A percentile compares a stretch with the other conserved stretches of the same genome.
Conservation (phyloP, 2,329 filamentous ascomycete species). For the Penicillium oxalicum region DNA sequence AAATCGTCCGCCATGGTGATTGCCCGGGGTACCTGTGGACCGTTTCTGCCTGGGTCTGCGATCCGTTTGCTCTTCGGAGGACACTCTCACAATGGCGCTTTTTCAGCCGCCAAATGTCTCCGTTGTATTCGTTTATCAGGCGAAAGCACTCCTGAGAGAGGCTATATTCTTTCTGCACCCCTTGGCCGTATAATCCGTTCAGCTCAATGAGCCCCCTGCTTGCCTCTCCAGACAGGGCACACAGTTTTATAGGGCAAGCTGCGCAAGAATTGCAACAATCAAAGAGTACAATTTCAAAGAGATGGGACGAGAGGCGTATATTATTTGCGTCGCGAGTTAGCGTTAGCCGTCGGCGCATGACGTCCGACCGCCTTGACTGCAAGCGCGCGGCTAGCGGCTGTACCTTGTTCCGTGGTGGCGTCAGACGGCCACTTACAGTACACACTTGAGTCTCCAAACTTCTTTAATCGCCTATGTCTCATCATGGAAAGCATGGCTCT, state of each 20-base stretch:
- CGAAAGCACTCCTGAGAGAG: constrained; percentile 14
- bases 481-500: constrained; percentile 24
- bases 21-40: constrained; percentile 2
- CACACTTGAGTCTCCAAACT: not conserved
- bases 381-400: constrained; percentile 28
- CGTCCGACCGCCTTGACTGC: constrained; percentile 28
- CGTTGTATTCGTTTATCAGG: not conserved
- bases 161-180: constrained; percentile 13
- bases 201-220: not conserved
- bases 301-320: constrained; percentile 15
- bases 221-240: not conserved
- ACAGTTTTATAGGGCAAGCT: not conserved
- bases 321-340: constrained; percentile 17
- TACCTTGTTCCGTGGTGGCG: constrained; percentile 1
- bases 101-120: not conserved
- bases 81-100: no score
- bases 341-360: constrained; percentile 25
- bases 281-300: constrained; percentile 5
- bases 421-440: not conserved
- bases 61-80: no score
- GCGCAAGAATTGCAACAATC: constrained; percentile 8
- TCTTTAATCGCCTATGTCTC: not conserved
- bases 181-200: not conserved
- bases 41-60: not conserved
- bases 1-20: constrained; percentile 69